Conservation (phyloP, 345 rosid species). For the Syzygium grande region DNA sequence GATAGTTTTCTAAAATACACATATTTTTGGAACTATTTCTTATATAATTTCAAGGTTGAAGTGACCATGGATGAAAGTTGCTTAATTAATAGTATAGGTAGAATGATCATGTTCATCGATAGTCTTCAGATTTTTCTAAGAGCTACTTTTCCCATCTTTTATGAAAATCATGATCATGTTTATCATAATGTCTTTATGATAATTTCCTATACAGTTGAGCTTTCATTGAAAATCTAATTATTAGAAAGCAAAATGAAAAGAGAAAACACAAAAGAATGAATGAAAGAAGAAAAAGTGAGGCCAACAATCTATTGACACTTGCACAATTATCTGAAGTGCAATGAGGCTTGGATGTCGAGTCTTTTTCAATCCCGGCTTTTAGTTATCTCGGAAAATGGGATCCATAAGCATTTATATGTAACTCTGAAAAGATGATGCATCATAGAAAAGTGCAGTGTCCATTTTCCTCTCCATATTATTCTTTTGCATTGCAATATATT, state of each 20-base stretch:
- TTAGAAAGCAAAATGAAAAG: background rate
- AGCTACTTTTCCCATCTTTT: background rate
- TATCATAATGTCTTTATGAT: background rate
- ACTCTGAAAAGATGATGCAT: background rate
- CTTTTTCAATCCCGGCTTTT: background rate
- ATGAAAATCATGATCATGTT: background rate
- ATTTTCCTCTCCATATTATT: background rate
- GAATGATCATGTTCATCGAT: background rate
- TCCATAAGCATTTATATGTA: background rate
- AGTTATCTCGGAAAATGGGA: background rate
- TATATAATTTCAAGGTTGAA: background rate
- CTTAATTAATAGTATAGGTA: background rate
- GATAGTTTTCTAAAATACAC: background rate
- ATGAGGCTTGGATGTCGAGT: background rate
- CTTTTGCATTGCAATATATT: background rate
- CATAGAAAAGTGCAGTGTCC: background rate
- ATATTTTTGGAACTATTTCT: background rate
- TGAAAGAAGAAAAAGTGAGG: background rate
- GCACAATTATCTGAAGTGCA: background rate
- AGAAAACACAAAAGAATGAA: background rate
- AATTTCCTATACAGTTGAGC: background rate
- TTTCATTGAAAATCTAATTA: background rate
- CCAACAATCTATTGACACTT: background rate
- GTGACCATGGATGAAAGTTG: background rate
- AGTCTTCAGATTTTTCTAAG: background rate